Base-by-base conservation (phyloP, 805 yeast species). In the Barnettozyma populi region DNA sequence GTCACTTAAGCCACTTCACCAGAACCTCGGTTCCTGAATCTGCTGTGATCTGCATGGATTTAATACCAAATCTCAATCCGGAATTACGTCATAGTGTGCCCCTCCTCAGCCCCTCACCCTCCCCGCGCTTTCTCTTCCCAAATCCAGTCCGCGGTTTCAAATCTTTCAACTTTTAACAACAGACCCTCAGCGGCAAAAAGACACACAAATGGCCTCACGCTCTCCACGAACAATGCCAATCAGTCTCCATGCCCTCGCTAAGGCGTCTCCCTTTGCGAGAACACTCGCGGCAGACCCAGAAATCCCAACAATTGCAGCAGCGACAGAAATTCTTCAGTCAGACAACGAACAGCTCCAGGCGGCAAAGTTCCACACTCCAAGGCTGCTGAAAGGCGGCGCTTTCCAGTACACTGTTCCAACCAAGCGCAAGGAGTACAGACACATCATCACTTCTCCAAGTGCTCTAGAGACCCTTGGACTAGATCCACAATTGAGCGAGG, bases 321-420 rank as follows among this genome's bases (percentile, higher is more conserved):
- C 72, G 0, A 50, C 62, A 6, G 48, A 58, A 32, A 36, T 65
- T 4, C 46, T 54, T n/a, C 61, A 64, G 27, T 52, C 59, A 3
- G 52, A 48, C 31, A 52, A 57, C 18, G 56, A 59, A 10, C 45
- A 48, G 1, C 50, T 50, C 21, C 50, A 52, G 24, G 14, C 19
- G 48, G 62, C 39, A 61, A 68, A 46, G 53, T 67, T 80, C 43
- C 74, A 80, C 45, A 65, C 66, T 8, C 81, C 86, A 7, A 69
- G 90, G 39, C 62, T 63, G 5, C 69, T 81, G 11, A 59, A 70
- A 32, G 72, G 72, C 2, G 95, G 96, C 3, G 80, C 82, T 23
- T 92, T 74, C 61, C 79, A 94, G 2, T 92, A 79, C 74, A 74
- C 85, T 1, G 55, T 74, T 2, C 98, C 99, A 0, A 86, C 80